Evolutionary conservation across 768 basidiomycete genomes (phyloP), one percentile per base, ranked within the genome.

Genomic region (Tephrocybe sp.): DNA sequence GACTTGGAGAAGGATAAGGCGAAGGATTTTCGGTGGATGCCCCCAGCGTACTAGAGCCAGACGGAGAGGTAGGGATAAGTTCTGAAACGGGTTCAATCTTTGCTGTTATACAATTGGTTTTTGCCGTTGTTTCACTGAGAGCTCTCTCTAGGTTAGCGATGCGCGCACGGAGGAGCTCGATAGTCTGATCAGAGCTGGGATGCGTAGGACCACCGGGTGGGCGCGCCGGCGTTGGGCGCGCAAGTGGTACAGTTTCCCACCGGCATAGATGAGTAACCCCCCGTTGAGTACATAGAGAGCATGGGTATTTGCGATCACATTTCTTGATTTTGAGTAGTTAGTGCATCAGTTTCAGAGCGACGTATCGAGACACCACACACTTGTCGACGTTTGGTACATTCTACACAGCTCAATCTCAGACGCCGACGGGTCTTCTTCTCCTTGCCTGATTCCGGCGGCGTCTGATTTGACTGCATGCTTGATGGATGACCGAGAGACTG

Each of bases 341-440:
- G 41, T 32, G 42, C 21, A 49, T 35, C 44, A 40, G 32, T 24
- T 31, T 18, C 16, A 25, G 12, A 11, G 28, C 6, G 30, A 49
- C 42, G 31, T 19, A 19, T 27, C 19, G 11, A 19, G 18, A 35
- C 34, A 7, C 16, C 31, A 61, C 71, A 53, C 54, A 77, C 78
- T 69, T 80, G 79, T 48, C 79, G 69, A 41, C 79, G 70, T 58
- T 78, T 79, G 1, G 80, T 77, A 55, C 79, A 81, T 57, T 80
- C 79, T 6, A 80, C 74, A 54, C 80, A 81, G 57, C 77, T 78
- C 27, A 79, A 63, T 36, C 78, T 71, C 48, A 78, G 69, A 15
- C 79, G 66, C 51, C 74, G 62, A 8, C 78, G 69, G 16, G 76
- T 77, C 61, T 76, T 78, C 65, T 80, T 82, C 54, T 71, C 73